Conservation (phyloP, 129 eudicot genomes). For the Centrapalus pauciflorus region DNA sequence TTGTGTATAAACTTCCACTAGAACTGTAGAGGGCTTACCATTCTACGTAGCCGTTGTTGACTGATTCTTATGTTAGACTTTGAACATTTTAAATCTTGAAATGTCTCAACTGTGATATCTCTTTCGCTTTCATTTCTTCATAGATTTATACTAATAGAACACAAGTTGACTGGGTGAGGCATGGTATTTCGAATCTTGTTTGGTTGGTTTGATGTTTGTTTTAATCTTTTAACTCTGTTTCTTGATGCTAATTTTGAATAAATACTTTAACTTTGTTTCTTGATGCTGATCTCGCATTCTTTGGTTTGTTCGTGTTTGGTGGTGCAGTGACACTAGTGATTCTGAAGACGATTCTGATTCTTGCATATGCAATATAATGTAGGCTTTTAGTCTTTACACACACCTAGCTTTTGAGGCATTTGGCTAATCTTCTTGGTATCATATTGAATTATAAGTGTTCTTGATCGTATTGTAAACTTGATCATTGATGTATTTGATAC, state of each 20-base stretch:
- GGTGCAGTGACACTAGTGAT: constrained; percentile 49
- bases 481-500: constrained; percentile 9
- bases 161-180: no score
- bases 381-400: constrained; percentile 35
- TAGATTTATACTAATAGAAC: no score
- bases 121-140: no score
- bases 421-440: constrained; percentile 14
- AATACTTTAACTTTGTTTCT: neutral
- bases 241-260: neutral
- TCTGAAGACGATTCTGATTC: constrained; percentile 49
- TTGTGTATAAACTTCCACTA: no score
- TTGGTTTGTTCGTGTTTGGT: neutral
- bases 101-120: neutral
- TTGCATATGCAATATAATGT: constrained; percentile 54
- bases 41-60: no score
- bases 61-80: no score
- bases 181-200: neutral
- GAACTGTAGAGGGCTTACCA: no score
- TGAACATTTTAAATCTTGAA: neutral
- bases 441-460: constrained; percentile 5
- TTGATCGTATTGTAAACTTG: constrained; percentile 9
- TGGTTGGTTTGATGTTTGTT: neutral
- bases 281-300: constrained; percentile 20
- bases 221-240: no score
- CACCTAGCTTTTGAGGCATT: constrained; percentile 6